Conservation (phyloP, 805 yeast genomes). For the Suhomyces xylopsoci region DNA sequence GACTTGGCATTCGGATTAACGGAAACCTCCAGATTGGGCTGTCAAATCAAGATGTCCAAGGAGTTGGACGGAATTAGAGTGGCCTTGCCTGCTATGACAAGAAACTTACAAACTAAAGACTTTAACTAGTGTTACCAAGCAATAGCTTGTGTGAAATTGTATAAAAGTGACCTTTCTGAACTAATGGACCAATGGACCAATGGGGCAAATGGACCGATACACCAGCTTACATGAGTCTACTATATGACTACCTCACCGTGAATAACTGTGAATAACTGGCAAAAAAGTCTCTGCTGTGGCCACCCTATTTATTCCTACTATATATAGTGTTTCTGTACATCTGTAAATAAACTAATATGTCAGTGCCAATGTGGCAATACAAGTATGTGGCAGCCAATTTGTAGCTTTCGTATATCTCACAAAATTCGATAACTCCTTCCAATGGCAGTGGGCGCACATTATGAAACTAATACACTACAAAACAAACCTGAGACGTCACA, state of each 20-base stretch:
- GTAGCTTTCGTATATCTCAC: not conserved
- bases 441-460: not conserved
- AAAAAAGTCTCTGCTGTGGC: not conserved
- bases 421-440: not conserved
- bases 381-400: not conserved
- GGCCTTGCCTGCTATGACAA: constrained; percentile 95
- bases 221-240: not conserved
- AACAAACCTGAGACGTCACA: not conserved
- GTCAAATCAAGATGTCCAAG: constrained; percentile 87
- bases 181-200: no score
- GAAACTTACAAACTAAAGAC: constrained; percentile 83
- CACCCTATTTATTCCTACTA: not conserved
- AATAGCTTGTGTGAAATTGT: not conserved
- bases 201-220: not conserved
- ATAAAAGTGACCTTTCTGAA: no score
- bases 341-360: not conserved
- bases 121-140: constrained; percentile 34
- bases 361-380: not conserved
- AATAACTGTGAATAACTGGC: not conserved
- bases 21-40: constrained; percentile 93
- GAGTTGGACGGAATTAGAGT: constrained; percentile 91
- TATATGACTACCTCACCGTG: not conserved
- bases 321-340: not conserved
- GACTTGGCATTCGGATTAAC: constrained; percentile 97
- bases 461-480: not conserved